Conservation (phyloP, 257 asterid species). For the Prunella vulgaris region DNA sequence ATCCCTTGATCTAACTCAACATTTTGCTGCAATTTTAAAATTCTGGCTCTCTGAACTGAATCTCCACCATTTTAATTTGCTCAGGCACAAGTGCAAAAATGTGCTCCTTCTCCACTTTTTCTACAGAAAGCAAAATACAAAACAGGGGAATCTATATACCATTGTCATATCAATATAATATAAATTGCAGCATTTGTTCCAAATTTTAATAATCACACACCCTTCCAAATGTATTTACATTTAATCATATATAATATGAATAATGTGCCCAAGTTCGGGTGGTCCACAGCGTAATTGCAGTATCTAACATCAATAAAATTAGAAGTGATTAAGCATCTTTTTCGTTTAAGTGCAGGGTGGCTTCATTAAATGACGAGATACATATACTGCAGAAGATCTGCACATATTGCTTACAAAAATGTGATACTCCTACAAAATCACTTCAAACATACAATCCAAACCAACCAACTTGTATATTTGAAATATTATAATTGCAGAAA, state of each 20-base stretch:
- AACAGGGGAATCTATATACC: neutral
- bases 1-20: conserved; percentile 17
- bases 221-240: neutral
- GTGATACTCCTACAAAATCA: neutral
- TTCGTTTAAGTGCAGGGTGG: neutral
- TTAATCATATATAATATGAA: too few relatives aligned
- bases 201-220: neutral
- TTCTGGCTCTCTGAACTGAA: conserved; percentile 9
- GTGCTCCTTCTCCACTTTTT: conserved; percentile 20
- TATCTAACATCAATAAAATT: neutral
- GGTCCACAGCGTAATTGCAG: neutral
- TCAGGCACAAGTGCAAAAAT: conserved; percentile 11
- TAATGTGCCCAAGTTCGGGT: neutral
- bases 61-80: conserved; percentile 16
- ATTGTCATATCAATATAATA: neutral
- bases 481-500: too few relatives aligned
- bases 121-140: conserved; percentile 14
- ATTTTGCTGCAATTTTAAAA: conserved; percentile 18
- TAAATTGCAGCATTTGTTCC: neutral
- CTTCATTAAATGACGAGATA: neutral
- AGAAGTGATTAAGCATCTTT: neutral
- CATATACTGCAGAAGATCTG: neutral
- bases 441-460: neutral
- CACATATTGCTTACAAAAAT: neutral
- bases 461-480: too few relatives aligned